Evolutionary conservation across 306 rosid species (phyloP).

Genomic region (Rosa persica): DNA sequence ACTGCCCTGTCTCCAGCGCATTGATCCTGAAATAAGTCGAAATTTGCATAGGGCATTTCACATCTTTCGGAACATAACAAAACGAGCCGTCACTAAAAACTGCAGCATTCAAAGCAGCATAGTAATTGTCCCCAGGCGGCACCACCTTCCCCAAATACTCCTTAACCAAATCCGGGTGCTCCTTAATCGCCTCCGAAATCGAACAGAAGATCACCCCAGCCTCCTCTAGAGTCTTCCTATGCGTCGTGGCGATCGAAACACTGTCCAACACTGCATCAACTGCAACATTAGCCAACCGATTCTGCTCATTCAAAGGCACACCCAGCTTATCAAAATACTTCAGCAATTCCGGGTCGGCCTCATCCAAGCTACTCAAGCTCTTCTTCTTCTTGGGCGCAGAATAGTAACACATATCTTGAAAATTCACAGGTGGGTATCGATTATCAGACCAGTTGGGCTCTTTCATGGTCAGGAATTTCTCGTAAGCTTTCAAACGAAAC

Average conservation of each 20-base stretch:
- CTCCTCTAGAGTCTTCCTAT: slow-evolving; percentile 71
- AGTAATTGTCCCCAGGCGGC: slow-evolving; percentile 76
- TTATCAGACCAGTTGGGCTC: slow-evolving; percentile 88
- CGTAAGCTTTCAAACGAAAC: slow-evolving; percentile 68
- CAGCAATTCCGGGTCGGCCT: slow-evolving; percentile 82
- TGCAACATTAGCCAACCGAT: slow-evolving; percentile 81
- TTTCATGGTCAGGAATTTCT: slow-evolving; percentile 61
- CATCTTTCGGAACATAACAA: slow-evolving; percentile 74
- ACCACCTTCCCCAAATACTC: slow-evolving; percentile 74
- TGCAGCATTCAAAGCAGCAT: slow-evolving; percentile 77
- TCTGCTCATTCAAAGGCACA: slow-evolving; percentile 70
- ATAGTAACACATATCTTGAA: slow-evolving; percentile 77
- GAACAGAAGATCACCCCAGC: slow-evolving; percentile 88
- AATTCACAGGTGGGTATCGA: slow-evolving; percentile 51
- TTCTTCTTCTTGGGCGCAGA: slow-evolving; percentile 81
- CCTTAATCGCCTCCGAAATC: slow-evolving; percentile 79
- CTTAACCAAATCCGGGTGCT: slow-evolving; percentile 72
- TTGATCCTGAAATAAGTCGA: slow-evolving; percentile 85
- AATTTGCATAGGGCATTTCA: slow-evolving; percentile 89
- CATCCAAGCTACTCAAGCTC: slow-evolving; percentile 55
- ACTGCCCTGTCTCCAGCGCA: slow-evolving; percentile 84
- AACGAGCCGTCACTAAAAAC: slow-evolving; percentile 92
- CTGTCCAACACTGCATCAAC: slow-evolving; percentile 88
- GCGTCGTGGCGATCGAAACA: slow-evolving; percentile 87
- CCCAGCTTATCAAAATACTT: slow-evolving; percentile 77